Conservation (phyloP, 805 yeast genomes). For the Hanseniaspora osmophila region DNA sequence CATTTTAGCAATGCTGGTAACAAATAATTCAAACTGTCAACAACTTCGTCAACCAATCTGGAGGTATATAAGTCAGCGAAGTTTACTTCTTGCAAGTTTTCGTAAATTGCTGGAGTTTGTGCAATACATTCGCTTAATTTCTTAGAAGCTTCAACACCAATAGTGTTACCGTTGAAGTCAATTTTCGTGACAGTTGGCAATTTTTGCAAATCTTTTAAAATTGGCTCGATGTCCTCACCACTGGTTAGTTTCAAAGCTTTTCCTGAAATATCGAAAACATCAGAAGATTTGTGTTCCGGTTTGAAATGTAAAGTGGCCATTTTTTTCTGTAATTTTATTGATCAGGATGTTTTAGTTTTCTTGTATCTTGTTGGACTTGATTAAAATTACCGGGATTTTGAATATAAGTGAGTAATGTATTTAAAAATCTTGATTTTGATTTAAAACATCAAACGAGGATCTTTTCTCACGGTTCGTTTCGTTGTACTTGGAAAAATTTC, state of each 20-base stretch:
- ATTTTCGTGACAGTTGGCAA: slow-evolving; percentile 32
- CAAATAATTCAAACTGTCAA: slow-evolving; percentile 58
- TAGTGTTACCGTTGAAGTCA: slow-evolving; percentile 85
- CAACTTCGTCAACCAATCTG: slow-evolving; percentile 87
- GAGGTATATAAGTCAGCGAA: slow-evolving; percentile 92
- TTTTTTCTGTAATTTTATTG: background rate
- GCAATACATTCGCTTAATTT: slow-evolving; percentile 45
- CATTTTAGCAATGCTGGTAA: slow-evolving; percentile 62
- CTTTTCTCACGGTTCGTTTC: background rate
- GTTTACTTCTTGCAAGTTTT: slow-evolving; percentile 51
- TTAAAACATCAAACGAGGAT: background rate
- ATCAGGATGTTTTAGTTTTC: background rate
- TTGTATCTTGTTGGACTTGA: background rate
- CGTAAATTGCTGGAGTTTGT: slow-evolving; percentile 21
- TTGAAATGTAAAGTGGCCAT: slow-evolving; percentile 30
- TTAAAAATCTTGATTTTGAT: background rate
- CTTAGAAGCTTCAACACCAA: slow-evolving; percentile 80
- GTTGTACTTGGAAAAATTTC: background rate
- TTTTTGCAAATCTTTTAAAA: slow-evolving; percentile 39
- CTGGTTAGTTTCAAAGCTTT: slow-evolving; percentile 66
- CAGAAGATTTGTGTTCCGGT: slow-evolving; percentile 30
- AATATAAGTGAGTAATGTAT: background rate
- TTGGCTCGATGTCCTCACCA: slow-evolving; percentile 57
- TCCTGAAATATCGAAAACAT: slow-evolving; percentile 51
- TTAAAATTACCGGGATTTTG: too few species aligned